These are phyloP conservation scores for Vigna mungo DNA, from an alignment of 306 rosid genomes.

Conservation along the genomic window DNA sequence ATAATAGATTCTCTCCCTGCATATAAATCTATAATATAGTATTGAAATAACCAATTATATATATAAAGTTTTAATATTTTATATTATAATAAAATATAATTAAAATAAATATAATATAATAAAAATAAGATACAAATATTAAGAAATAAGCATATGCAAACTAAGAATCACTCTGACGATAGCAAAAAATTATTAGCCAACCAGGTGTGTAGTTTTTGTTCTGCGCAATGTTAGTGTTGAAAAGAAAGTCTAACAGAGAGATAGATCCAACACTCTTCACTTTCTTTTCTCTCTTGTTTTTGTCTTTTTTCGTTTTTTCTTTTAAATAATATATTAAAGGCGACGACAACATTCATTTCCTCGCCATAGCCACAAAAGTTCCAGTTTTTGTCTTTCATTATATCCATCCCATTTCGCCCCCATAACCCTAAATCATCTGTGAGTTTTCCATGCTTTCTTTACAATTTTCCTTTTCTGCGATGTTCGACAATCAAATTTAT, in stretches of 20 bases:
- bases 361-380: neutral
- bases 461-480: neutral
- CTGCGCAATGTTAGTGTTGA: neutral
- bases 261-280: neutral
- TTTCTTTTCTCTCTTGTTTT: neutral
- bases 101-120: no score
- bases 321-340: neutral
- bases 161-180: no score
- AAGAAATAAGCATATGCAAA: no score
- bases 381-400: neutral
- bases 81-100: no score
- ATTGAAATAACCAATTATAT: no score
- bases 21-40: no score
- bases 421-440: constrained; percentile 1
- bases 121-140: no score
- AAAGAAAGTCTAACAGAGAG: neutral
- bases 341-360: neutral
- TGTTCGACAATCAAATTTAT: neutral
- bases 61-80: no score
- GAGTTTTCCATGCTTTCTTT: constrained; percentile 22
- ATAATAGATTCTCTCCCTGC: no score
- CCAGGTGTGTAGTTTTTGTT: neutral
- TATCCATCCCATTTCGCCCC: neutral
- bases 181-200: neutral
- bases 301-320: neutral